Evolutionary conservation across 2,329 filamentous ascomycete genomes (phyloP).

Genomic region (Fusarium haematococcum): DNA sequence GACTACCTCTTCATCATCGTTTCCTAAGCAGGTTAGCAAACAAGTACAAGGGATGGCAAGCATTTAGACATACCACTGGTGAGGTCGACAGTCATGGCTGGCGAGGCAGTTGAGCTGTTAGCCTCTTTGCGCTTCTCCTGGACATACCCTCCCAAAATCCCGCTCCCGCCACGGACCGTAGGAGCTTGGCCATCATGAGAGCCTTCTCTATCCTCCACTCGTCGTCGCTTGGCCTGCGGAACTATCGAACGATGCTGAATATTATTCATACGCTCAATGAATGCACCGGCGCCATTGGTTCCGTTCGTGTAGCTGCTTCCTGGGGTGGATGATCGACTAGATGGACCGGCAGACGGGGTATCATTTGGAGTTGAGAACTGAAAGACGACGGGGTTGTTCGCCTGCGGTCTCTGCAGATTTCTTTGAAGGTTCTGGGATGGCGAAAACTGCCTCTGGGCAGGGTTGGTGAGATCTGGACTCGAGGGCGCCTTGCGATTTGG

Average conservation of each 20-base stretch:
- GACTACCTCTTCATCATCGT: constrained; percentile 69
- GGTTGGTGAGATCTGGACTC: constrained; percentile 43
- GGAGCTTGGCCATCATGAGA: constrained; percentile 53
- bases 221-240: constrained; percentile 75
- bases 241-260: constrained; percentile 73
- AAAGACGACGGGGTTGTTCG: constrained; percentile 53
- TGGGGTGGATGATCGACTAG: constrained; percentile 51
- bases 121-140: constrained; percentile 67
- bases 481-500: constrained; percentile 49
- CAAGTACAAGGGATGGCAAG: constrained; percentile 19
- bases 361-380: constrained; percentile 56
- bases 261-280: constrained; percentile 82
- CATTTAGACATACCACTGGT: constrained; percentile 58
- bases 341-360: constrained; percentile 48
- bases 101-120: constrained; percentile 40
- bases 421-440: constrained; percentile 34
- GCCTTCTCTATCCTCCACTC: constrained; percentile 60
- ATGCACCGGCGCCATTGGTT: constrained; percentile 62
- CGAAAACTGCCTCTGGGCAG: constrained; percentile 41
- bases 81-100: constrained; percentile 66
- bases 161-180: constrained; percentile 57
- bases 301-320: constrained; percentile 39
- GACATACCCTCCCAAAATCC: constrained; percentile 74
- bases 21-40: constrained; percentile 37
- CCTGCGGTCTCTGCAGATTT: constrained; percentile 40